A percentile compares a stretch with the other conserved stretches of the same genome.
Conservation (phyloP, 2,329 filamentous ascomycete genomes). For the Fusarium stilboides region DNA sequence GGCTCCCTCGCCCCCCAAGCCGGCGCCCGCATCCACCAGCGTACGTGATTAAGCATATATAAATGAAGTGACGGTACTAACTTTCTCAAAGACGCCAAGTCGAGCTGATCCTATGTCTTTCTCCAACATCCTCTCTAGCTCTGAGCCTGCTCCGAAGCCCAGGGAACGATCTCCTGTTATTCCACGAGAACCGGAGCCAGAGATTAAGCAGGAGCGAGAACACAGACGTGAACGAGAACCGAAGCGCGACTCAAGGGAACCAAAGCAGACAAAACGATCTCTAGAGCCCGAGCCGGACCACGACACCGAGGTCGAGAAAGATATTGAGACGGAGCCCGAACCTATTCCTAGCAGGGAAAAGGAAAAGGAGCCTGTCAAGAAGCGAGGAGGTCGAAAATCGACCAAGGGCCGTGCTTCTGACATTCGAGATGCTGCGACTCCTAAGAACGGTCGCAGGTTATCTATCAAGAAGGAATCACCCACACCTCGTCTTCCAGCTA, state of each 20-base stretch:
- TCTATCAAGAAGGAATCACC: conserved; percentile 66
- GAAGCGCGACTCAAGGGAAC: conserved; percentile 41
- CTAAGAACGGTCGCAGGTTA: conserved; percentile 66
- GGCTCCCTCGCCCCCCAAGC: conserved; percentile 58
- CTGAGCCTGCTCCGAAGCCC: conserved; percentile 74
- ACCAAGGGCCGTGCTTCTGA: conserved; percentile 68
- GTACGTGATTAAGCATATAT: conserved; percentile 50
- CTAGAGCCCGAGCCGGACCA: conserved; percentile 48
- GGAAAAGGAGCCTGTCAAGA: conserved; percentile 52
- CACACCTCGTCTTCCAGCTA: conserved; percentile 65
- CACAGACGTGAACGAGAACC: conserved; percentile 34
- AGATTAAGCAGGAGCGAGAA: conserved; percentile 37
- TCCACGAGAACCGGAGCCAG: conserved; percentile 44
- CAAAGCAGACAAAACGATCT: conserved; percentile 51
- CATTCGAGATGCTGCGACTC: conserved; percentile 65
- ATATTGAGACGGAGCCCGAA: conserved; percentile 56
- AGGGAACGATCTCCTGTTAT: conserved; percentile 62
- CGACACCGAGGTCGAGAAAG: conserved; percentile 55
- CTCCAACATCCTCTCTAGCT: conserved; percentile 90
- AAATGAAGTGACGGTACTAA: conserved; percentile 32
- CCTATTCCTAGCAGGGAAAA: conserved; percentile 48
- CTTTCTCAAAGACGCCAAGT: conserved; percentile 71
- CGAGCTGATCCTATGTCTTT: conserved; percentile 94
- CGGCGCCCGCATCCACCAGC: conserved; percentile 56
- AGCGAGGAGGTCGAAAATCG: conserved; percentile 54